Percentiles rank a stretch among this genome's conserved stretches.
Evolutionary conservation across 768 basidiomycete genomes (phyloP).

Genomic region (Mrakia blollopis): DNA sequence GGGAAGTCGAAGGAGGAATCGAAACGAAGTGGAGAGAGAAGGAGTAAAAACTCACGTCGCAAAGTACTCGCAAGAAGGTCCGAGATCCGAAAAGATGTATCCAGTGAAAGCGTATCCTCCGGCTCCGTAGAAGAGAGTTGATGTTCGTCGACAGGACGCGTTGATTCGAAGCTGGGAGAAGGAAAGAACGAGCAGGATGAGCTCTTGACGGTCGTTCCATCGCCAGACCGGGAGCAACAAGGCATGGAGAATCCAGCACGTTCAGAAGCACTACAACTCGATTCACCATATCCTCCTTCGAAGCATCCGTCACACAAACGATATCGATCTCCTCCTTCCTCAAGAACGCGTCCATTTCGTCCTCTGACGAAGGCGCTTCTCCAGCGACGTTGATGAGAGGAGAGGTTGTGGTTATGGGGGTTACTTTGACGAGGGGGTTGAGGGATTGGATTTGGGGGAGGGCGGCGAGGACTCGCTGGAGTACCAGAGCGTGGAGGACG

Average conservation of each 20-base stretch:
- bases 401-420: constrained; percentile 61
- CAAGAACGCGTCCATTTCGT: constrained; percentile 40
- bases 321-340: constrained; percentile 53
- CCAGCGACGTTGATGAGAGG: constrained; percentile 49
- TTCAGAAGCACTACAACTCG: neutral
- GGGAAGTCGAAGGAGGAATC: neutral
- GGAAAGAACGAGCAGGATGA: constrained; percentile 28
- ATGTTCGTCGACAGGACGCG: constrained; percentile 64
- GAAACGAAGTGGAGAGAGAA: neutral
- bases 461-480: constrained; percentile 77
- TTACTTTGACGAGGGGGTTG: constrained; percentile 83
- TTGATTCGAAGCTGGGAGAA: constrained; percentile 65
- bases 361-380: constrained; percentile 33
- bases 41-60: neutral
- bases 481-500: too few species aligned
- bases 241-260: neutral
- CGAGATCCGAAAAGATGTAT: constrained; percentile 90
- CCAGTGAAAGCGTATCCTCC: constrained; percentile 85
- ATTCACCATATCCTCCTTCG: constrained; percentile 65
- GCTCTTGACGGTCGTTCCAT: neutral
- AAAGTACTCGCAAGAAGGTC: constrained; percentile 67
- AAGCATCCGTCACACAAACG: constrained; percentile 79
- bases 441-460: constrained; percentile 77
- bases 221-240: neutral
- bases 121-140: constrained; percentile 83